Evolutionary conservation across 345 rosid species (phyloP).

Genomic region (Arabis hirsuta): DNA sequence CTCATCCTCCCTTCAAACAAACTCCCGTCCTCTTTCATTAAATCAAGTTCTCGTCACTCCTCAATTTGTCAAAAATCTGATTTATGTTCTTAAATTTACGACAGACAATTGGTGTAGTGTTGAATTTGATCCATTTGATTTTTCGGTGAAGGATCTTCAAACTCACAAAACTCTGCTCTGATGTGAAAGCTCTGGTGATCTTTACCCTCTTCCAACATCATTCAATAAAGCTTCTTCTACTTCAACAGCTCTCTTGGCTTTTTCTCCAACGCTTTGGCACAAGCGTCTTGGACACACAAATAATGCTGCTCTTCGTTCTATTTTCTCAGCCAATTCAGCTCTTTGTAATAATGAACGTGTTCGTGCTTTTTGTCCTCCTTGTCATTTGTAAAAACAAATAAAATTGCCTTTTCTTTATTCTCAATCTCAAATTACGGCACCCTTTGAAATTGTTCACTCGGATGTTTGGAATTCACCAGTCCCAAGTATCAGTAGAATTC

Average conservation of each 20-base stretch:
- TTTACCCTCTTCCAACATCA: background rate
- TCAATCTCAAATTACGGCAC: fast-evolving
- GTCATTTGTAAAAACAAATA: background rate
- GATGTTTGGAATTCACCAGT: background rate
- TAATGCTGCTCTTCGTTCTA: background rate
- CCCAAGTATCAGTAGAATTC: background rate
- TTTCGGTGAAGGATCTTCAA: background rate
- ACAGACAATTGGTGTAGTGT: background rate
- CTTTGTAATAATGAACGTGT: background rate
- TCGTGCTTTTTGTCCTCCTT: background rate
- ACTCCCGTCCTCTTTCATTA: background rate
- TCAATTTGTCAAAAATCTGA: background rate
- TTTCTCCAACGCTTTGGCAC: background rate
- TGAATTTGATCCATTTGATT: background rate
- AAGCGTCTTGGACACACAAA: background rate
- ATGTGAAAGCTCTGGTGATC: background rate
- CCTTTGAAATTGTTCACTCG: background rate
- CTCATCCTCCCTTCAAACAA: background rate
- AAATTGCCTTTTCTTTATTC: background rate
- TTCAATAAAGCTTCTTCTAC: background rate
- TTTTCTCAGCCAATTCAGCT: background rate
- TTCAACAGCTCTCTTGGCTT: background rate
- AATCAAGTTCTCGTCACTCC: background rate
- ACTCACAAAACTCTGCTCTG: background rate
- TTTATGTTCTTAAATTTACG: background rate